Base-by-base conservation (phyloP, 306 rosid species). In the Rosa chinensis region DNA sequence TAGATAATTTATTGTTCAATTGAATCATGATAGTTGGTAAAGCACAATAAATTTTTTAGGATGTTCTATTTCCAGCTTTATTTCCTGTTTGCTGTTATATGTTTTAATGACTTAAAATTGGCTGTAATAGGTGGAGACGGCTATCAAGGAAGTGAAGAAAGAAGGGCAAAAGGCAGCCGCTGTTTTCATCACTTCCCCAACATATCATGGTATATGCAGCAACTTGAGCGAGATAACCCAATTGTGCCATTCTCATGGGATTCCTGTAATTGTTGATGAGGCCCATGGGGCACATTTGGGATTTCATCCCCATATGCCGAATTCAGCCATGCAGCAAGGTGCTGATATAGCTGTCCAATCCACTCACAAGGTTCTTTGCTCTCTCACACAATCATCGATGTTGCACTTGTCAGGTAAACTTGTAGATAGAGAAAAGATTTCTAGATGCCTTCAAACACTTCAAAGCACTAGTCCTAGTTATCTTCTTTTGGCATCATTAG, bases 271-370 rank as follows among this genome's bases (percentile, higher is more conserved):
- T 11, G 97, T 94, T 42, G 98, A 94, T 82, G 98, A 92, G 88
- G 98, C 98, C 77, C 98, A 94, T 28, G 98, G 97, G 25, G 94
- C 97, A 76, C 97, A 94, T 81, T 85, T 92, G 5, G 98, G 97
- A 66, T 88, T 94, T 77, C 97, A 93, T 78, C 81, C 97, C 40
- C 80, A 85, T 62, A 79, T 91, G 53, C 98, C 98, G 45, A 78
- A 77, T 58, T 91, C 98, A 6, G 97, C 97, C 40, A 91, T 93
- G 76, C 89, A 87, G 82, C 96, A 86, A 83, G 97, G 92, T 11
- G 96, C 89, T 80, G 97, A 93, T 88, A 66, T 91, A 70, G 84
- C 88, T 52, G 90, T 87, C 37, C 96, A 92, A 83, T 90, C 94
- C 40, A 93, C 96, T 49, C 96, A 93, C 81, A 93, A 93, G 83